Evolutionary conservation across 805 yeast species (phyloP).

Genomic region (Kregervanrija delftensis): DNA sequence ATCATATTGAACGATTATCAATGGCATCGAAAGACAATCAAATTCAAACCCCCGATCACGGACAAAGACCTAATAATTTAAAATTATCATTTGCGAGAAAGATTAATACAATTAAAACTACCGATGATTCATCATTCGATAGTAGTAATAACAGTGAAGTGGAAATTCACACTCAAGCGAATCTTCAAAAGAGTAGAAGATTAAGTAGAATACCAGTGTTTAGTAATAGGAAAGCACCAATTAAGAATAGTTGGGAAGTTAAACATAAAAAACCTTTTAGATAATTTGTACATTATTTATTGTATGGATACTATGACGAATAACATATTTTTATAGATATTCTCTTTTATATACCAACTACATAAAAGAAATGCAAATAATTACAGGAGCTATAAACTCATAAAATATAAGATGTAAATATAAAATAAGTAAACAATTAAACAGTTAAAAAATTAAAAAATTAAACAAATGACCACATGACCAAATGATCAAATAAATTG

Average conservation of each 20-base stretch:
- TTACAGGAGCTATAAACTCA: neutral
- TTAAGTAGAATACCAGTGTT: neutral
- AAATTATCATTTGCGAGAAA: constrained; percentile 8
- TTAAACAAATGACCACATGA: no score
- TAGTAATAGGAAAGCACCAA: no score
- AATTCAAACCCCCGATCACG: no score
- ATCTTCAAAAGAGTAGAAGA: neutral
- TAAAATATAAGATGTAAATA: neutral
- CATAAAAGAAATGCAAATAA: no score
- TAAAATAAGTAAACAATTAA: neutral
- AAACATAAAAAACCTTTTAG: constrained; percentile 22
- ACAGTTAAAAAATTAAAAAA: neutral
- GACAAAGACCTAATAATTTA: neutral
- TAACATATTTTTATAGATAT: neutral
- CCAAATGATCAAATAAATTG: neutral
- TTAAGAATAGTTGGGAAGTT: constrained; percentile 16
- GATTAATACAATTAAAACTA: neutral
- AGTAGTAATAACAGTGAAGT: constrained; percentile 9
- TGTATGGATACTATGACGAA: no score
- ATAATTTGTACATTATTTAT: constrained; percentile 1
- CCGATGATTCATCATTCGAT: constrained; percentile 1
- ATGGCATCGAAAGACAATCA: no score
- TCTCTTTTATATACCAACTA: no score
- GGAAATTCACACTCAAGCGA: neutral
- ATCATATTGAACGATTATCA: no score